phyloP scores from a whole-genome alignment of 2,329 filamentous ascomycete species.

The Trichoderma citrinoviride region DNA sequence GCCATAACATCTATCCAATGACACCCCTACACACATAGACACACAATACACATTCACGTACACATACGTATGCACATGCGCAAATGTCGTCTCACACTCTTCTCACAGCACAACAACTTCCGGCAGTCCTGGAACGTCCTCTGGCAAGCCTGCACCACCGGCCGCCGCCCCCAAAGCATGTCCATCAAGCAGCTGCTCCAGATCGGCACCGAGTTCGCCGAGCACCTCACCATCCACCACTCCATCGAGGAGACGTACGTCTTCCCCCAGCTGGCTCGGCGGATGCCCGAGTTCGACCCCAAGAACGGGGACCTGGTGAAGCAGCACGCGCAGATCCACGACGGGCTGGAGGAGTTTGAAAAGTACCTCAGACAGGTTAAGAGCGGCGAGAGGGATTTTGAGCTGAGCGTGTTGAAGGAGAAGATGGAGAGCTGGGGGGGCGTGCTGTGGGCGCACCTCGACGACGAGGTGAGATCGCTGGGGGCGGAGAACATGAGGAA shows the following conservation, averaged over 20 bases:
- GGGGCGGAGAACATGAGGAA: constrained; percentile 84
- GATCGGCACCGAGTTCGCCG: constrained; percentile 66
- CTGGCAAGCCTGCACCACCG: constrained; percentile 59
- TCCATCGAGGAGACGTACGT: constrained; percentile 77
- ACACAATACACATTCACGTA: too few species aligned
- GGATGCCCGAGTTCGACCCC: constrained; percentile 72
- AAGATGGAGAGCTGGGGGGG: constrained; percentile 76
- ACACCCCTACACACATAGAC: too few species aligned
- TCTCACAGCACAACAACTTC: constrained; percentile 70
- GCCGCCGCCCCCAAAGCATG: constrained; percentile 60
- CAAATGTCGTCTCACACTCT: neutral
- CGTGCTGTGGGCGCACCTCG: constrained; percentile 79
- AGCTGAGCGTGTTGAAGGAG: constrained; percentile 58
- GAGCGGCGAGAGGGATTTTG: constrained; percentile 59
- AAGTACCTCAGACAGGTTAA: constrained; percentile 63
- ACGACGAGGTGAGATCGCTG: constrained; percentile 76
- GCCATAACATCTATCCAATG: neutral
- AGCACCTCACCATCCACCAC: constrained; percentile 73
- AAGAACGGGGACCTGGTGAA: constrained; percentile 59
- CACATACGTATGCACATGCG: neutral
- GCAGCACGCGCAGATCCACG: constrained; percentile 78
- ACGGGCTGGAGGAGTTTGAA: constrained; percentile 66
- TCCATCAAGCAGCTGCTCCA: constrained; percentile 67
- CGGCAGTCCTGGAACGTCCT: constrained; percentile 70
- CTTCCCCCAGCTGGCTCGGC: constrained; percentile 72